phyloP scores from a whole-genome alignment of 2,329 filamentous ascomycete species.

The Colletotrichum musae region DNA sequence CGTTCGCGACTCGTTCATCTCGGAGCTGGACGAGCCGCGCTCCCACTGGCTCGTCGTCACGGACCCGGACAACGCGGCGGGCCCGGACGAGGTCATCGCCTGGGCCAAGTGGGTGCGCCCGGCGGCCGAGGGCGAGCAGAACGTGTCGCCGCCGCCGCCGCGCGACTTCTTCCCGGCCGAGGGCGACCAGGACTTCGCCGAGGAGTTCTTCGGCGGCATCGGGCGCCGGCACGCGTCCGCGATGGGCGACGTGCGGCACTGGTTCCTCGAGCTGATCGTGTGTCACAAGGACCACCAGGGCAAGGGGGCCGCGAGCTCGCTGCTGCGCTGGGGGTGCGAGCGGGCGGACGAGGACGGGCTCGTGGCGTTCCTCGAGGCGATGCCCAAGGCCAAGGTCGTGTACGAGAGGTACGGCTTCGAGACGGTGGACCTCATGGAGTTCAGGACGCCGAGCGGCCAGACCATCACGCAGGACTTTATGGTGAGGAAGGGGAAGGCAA shows the following conservation, averaged over 20 bases:
- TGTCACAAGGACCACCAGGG: conserved; percentile 60
- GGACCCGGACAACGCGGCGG: conserved; percentile 45
- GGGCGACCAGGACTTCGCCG: conserved; percentile 53
- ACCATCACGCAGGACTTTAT: conserved; percentile 54
- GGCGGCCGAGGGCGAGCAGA: conserved; percentile 42
- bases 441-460: conserved; percentile 50
- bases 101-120: conserved; percentile 64
- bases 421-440: conserved; percentile 52
- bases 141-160: conserved; percentile 43
- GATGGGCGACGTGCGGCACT: conserved; percentile 61
- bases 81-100: conserved; percentile 52
- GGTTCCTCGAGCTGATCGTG: conserved; percentile 64
- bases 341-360: conserved; percentile 59
- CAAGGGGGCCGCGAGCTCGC: conserved; percentile 57
- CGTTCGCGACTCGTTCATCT: conserved; percentile 52
- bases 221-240: conserved; percentile 51
- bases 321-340: conserved; percentile 64
- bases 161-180: conserved; percentile 56
- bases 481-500: conserved; percentile 46
- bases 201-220: conserved; percentile 58
- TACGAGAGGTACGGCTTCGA: conserved; percentile 66
- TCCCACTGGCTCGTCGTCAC: conserved; percentile 58
- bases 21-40: conserved; percentile 57
- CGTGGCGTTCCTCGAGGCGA: conserved; percentile 66
- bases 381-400: conserved; percentile 59